Conservation (phyloP, 2,329 filamentous ascomycete genomes). For the Talaromyces piceae region DNA sequence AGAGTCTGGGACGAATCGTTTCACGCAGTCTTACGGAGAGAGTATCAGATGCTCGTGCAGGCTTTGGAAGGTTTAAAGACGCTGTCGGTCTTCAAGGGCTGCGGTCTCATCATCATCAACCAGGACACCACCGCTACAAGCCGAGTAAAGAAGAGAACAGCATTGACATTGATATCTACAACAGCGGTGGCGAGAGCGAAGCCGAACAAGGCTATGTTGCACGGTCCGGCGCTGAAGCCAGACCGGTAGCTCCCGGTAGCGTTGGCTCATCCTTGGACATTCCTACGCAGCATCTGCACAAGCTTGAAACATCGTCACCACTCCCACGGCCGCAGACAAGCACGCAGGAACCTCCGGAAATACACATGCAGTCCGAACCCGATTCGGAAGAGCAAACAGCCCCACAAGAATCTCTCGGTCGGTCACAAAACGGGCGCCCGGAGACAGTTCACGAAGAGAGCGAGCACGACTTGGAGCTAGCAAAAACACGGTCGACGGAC, state of each 20-base stretch:
- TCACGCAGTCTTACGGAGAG: slow-evolving; percentile 75
- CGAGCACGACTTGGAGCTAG: slow-evolving; percentile 22
- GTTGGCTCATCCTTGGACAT: slow-evolving; percentile 13
- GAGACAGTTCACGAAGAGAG: slow-evolving; percentile 18
- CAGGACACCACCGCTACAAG: slow-evolving; percentile 19
- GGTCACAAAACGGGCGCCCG: not conserved
- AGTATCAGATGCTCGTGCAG: slow-evolving; percentile 72
- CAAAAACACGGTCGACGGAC: slow-evolving; percentile 23
- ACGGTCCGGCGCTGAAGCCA: slow-evolving; percentile 14
- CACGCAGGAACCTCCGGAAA: slow-evolving; percentile 23
- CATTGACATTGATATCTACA: slow-evolving; percentile 23
- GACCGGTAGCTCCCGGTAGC: slow-evolving; percentile 14
- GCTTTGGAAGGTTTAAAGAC: slow-evolving; percentile 78
- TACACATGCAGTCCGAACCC: slow-evolving; percentile 23
- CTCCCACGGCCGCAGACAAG: slow-evolving; percentile 10
- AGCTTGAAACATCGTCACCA: slow-evolving; percentile 6
- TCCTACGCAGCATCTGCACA: slow-evolving; percentile 13
- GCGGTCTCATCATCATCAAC: slow-evolving; percentile 31
- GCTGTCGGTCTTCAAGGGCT: slow-evolving; percentile 54
- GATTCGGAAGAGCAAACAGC: slow-evolving; percentile 11
- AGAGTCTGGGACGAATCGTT: slow-evolving; percentile 53
- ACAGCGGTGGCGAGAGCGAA: slow-evolving; percentile 23
- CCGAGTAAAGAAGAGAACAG: slow-evolving; percentile 29
- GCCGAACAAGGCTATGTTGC: slow-evolving; percentile 14
- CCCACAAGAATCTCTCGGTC: not conserved